Conservation (phyloP, 2,329 filamentous ascomycete genomes). For the Blastomyces emzantsi region DNA sequence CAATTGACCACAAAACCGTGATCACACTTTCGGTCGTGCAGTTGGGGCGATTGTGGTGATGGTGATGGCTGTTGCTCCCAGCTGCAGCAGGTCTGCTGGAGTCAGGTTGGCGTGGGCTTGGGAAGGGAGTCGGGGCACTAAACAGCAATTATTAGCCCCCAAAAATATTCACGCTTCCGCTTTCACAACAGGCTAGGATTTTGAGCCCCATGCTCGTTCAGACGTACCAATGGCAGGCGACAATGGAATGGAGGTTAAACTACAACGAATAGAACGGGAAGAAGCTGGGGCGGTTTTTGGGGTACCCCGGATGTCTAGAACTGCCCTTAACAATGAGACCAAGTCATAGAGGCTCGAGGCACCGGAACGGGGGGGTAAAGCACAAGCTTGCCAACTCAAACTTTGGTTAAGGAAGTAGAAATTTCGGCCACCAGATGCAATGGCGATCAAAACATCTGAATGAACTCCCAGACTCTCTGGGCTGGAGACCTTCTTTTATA, state of each 20-base stretch:
- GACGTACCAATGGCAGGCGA: constrained; percentile 1
- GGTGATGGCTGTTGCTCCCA: constrained; percentile 3
- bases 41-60: background rate
- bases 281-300: background rate
- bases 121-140: background rate
- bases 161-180: background rate
- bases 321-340: background rate
- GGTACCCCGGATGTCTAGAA: background rate
- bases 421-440: background rate
- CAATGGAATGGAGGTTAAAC: background rate
- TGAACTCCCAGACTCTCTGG: background rate
- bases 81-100: background rate
- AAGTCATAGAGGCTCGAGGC: background rate
- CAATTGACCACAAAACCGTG: constrained; percentile 5
- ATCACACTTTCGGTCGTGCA: constrained; percentile 8
- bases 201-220: background rate
- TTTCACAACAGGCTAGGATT: background rate
- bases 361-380: background rate
- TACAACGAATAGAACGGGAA: background rate
- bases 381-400: background rate
- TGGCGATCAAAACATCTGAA: constrained; percentile 2
- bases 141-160: background rate
- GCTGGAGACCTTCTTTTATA: background rate
- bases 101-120: background rate
- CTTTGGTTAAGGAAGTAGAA: background rate